Evolutionary conservation across 2,329 filamentous ascomycete species (phyloP), one percentile per base, ranked within the genome.

Genomic region (Ceratocystis cubensis): DNA sequence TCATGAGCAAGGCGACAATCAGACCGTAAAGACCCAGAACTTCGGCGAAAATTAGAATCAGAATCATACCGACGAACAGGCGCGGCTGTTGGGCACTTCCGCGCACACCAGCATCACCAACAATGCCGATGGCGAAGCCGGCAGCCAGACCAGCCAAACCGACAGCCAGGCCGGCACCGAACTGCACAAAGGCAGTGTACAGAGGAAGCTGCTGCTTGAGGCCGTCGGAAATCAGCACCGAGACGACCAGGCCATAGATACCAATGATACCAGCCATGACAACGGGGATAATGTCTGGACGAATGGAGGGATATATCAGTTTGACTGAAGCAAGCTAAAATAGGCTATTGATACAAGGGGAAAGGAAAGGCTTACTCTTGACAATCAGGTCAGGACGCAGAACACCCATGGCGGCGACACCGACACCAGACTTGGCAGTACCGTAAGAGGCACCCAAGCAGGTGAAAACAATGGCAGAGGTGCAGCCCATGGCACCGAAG

Each of bases 211-310:
- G 75, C 78, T 93, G 88, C 72, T 81, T 82, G 70, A 94, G 81
- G 73, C 85, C 86, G 76, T 91, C 88, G 74, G 89, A 91, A 75
- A 94, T 91, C 74, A 94, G 80, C 76, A 94, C 89, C 20, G 89
- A 92, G 69, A 93, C 89, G 79, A 94, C 89, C 71, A 94, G 84
- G 74, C 89, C 89, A 81, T 94, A 99, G 78, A 99, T 97, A 88
- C 91, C 94, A 80, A 99, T 97, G 80, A 99, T 99, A 97, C 94
- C 94, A 83, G 94, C 94, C 94, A 99, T 99, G 87, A 99, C 96
- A 79, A 97, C 94, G 77, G 94, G 94, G 71, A 97, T 93, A 78
- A 97, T 96, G 84, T 96, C 93, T 97, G 72, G 8, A 57, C 5
- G 28, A 57, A 57, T 15, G 4, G 22, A 15, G 13, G 20, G 22